Evolutionary conservation across 306 rosid genomes (phyloP).

Genomic region (Luffa acutangula): DNA sequence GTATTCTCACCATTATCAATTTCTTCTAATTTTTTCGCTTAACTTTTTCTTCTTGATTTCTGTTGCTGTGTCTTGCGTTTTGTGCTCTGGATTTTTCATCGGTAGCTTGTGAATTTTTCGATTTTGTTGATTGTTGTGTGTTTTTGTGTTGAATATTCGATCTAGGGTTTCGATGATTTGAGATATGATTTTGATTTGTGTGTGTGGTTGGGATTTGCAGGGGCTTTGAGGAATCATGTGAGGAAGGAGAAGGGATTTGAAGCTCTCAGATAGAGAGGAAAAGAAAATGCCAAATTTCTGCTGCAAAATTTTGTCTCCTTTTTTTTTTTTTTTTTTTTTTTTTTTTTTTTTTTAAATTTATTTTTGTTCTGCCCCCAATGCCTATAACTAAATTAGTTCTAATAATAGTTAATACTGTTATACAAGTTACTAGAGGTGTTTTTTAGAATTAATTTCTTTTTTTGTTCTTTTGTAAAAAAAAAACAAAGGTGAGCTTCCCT

Average conservation of each 20-base stretch:
- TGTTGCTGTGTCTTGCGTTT: not conserved
- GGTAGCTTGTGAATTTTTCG: not conserved
- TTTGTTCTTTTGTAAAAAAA: not conserved
- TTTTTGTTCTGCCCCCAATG: not conserved
- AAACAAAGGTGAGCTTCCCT: not conserved
- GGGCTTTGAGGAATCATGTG: conserved; percentile 12
- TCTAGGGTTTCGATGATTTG: not conserved
- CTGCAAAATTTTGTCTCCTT: not conserved
- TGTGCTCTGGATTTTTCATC: too few species aligned
- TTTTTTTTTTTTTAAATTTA: too few species aligned
- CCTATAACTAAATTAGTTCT: not conserved
- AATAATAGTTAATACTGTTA: not conserved
- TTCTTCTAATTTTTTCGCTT: too few species aligned
- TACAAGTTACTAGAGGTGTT: conserved; percentile 2
- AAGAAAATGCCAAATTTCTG: not conserved
- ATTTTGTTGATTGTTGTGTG: not conserved
- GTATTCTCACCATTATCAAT: not conserved
- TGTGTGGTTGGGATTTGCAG: not conserved
- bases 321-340: not conserved
- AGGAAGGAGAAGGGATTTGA: conserved; percentile 3
- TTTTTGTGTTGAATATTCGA: not conserved
- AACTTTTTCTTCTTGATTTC: too few species aligned
- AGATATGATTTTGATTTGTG: not conserved
- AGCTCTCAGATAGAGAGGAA: not conserved
- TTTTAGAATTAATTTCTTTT: not conserved